phyloP scores from a whole-genome alignment of 164 flowering plant genomes.

The Dillenia suffruticosa region DNA sequence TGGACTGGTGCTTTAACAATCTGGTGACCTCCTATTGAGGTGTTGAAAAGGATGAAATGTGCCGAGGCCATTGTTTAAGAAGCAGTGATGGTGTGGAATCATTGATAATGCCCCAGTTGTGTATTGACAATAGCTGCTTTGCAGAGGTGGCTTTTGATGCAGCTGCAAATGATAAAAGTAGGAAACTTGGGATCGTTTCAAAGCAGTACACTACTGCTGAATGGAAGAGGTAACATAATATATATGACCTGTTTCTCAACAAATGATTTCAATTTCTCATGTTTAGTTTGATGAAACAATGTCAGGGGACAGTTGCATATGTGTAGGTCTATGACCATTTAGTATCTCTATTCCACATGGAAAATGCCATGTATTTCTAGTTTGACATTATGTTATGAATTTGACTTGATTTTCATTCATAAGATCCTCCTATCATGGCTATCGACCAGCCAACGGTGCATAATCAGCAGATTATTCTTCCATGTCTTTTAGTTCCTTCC shows the following conservation, averaged over 20 bases:
- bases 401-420: no score
- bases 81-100: slow-evolving; percentile 92
- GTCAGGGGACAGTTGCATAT: no score
- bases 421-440: no score
- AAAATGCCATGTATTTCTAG: no score
- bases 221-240: slow-evolving; percentile 71
- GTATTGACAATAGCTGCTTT: slow-evolving; percentile 62
- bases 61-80: slow-evolving; percentile 89
- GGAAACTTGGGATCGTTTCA: slow-evolving; percentile 75
- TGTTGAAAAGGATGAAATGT: slow-evolving; percentile 81
- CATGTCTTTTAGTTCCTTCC: no score
- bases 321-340: no score
- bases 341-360: no score
- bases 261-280: no score
- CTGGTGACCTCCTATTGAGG: slow-evolving; percentile 25
- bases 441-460: no score
- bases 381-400: no score
- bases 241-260: not conserved
- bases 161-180: slow-evolving; percentile 46
- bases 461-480: no score
- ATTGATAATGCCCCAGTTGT: slow-evolving; percentile 94
- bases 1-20: not conserved
- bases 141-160: slow-evolving; percentile 84
- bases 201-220: slow-evolving; percentile 73
- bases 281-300: no score